Conservation (phyloP, 768 basidiomycete species). For the Mycena leptocephala region DNA sequence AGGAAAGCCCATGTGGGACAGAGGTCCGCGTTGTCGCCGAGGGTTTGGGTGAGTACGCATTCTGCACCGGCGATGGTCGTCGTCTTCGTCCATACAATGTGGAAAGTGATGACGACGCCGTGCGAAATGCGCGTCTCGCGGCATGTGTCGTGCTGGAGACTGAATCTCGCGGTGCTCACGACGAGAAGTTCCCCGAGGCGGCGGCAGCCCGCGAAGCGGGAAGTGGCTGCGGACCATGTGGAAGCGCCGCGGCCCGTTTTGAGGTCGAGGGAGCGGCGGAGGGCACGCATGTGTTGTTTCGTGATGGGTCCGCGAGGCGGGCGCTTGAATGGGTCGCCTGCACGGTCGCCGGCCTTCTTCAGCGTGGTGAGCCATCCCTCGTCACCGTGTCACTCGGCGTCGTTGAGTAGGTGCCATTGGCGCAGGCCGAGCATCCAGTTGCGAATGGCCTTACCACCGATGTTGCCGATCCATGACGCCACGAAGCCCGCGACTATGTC, state of each 20-base stretch:
- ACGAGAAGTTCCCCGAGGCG: neutral
- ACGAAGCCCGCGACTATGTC: neutral
- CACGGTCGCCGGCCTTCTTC: conserved; percentile 2
- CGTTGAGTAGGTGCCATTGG: neutral
- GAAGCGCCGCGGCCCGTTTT: neutral
- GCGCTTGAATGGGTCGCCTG: neutral
- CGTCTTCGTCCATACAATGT: neutral
- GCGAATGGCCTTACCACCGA: neutral
- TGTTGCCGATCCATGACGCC: neutral
- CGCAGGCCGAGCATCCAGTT: neutral
- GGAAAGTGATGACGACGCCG: no score
- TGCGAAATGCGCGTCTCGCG: neutral
- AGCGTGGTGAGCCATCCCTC: neutral
- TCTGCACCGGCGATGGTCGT: neutral
- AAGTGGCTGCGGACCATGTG: neutral
- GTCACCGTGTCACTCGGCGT: neutral
- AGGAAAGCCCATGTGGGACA: neutral
- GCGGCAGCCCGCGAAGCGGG: neutral
- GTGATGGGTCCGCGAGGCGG: conserved; percentile 8
- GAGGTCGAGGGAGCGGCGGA: neutral
- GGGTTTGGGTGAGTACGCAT: neutral
- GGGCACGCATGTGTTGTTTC: neutral
- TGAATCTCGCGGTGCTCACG: neutral
- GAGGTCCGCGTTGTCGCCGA: neutral
- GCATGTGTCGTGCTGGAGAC: neutral